Evolutionary conservation across 352 stramenopile genomes (phyloP), one percentile per base, ranked within the genome.

Genomic region (Blastocystis sp.): DNA sequence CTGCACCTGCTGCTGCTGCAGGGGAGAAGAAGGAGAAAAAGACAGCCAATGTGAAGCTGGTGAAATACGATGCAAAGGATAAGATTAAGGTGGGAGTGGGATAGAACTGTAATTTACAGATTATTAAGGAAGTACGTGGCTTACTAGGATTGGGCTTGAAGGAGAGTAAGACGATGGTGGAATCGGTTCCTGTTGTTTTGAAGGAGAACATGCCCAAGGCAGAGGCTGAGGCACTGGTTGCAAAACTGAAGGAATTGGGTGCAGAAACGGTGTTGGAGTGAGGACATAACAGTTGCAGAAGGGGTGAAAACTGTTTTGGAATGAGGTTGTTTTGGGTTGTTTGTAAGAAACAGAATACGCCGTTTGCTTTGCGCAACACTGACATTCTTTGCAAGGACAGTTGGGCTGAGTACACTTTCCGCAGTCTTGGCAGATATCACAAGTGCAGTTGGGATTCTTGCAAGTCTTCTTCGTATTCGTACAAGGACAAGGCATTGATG

Each of bases 161-260:
- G 71, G 71, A 83, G 71, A 83, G 71, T 54, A 83, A 83, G 71
- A 83, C 71, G 14, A 32, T 83, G 19, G 71, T 83, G 11, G 71
- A 83, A 56, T 65, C 43, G 14, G 71, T 66, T 67, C 71, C 71
- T 52, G 71, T 63, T 27, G 58, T 83, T 37, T 37, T 83, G 71
- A 83, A 83, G 71, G 71, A 83, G 24, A 83, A 83, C 21, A 83
- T 83, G 71, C 71, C 71, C 0, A 83, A 66, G 71, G 65, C 63
- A 32, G 71, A 83, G n/a, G 71, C 71, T 0, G 71, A 83, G 46
- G 71, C 46, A 52, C 27, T 83, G 27, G 71, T 39, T 35, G 71
- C 71, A 16, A 83, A 83, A 42, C 29, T 83, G 71, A 83, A 83
- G 71, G 71, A 57, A n/a, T 66, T 83, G 35, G 71, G 71, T 66